Conservation (phyloP, 2,329 filamentous ascomycete species). For the Aspergillus sp. region DNA sequence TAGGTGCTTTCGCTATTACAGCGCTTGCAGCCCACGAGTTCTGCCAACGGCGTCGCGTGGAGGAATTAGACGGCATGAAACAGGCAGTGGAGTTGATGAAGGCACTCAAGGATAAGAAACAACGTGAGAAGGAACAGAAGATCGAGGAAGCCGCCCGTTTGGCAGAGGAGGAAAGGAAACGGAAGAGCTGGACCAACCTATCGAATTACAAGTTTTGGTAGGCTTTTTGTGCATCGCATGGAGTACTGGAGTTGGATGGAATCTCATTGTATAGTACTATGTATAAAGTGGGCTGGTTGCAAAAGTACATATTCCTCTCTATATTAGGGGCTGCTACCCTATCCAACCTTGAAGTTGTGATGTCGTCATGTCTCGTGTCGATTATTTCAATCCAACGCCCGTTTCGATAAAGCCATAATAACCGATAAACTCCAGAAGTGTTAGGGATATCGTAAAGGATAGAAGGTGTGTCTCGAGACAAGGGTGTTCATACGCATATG, state of each 20-base stretch:
- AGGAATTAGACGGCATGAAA: constrained; percentile 81
- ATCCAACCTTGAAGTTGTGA: constrained; percentile 9
- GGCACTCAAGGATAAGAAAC: constrained; percentile 68
- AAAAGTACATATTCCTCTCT: constrained; percentile 25
- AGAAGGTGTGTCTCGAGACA: constrained; percentile 4
- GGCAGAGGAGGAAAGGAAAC: constrained; percentile 42
- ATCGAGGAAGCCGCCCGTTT: constrained; percentile 38
- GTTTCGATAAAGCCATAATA: neutral
- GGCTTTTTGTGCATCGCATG: constrained; percentile 24
- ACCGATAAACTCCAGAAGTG: neutral
- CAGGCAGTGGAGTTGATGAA: constrained; percentile 81
- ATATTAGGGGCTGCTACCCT: constrained; percentile 14
- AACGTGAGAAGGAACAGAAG: constrained; percentile 50
- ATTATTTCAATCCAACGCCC: constrained; percentile 7
- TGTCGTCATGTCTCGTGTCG: constrained; percentile 17
- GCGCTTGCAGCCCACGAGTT: constrained; percentile 79
- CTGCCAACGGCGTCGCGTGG: constrained; percentile 71
- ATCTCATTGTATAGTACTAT: constrained; percentile 29
- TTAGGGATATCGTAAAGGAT: neutral
- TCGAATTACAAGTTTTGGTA: constrained; percentile 53
- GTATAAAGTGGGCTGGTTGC: constrained; percentile 18
- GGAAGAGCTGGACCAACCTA: constrained; percentile 46
- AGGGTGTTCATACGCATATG: neutral
- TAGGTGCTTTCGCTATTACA: constrained; percentile 70
- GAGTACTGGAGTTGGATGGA: constrained; percentile 36